Evolutionary conservation across 352 stramenopile genomes (phyloP), one percentile per base, ranked within the genome.

Genomic region (Phytophthora rubi): DNA sequence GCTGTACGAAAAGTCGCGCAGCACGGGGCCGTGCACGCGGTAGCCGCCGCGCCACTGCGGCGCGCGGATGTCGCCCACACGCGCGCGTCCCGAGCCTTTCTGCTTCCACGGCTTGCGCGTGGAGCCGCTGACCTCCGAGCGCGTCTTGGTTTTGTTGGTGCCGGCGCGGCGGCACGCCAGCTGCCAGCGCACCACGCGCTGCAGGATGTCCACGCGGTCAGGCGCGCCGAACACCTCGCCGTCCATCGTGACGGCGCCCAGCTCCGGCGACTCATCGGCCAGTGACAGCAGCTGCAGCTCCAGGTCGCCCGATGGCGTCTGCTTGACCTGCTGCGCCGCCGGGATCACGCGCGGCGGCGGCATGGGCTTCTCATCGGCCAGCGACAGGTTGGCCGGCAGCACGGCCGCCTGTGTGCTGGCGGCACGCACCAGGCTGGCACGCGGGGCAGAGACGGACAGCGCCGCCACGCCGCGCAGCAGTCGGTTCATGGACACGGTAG

Each of bases 101-200:
- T 97, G 89, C 80, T 91, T 91, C 86, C 88, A 95, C 15, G 86
- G 83, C 76, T 97, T 97, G 68, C 88, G 82, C 68, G 88, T 96
- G 23, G 89, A 97, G 37, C 89, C 88, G 77, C 88, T 95, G 10
- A 91, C 86, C 79, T 97, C 89, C 26, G 86, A 88, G 70, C 89
- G 89, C 59, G 88, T 92, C 83, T 97, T 97, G 70, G 87, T 91
- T 79, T 95, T 95, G 85, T 94, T 91, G 71, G 89, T 94, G 65
- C 88, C 89, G 44, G 88, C 85, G 54, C 89, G 88, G 67, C 86
- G 86, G 64, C 86, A 91, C 18, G 89, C 89, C 13, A 96, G 72
- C 73, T 97, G 88, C 89, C 89, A 97, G 70, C 88, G 85, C 73
- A 97, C 89, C 56, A 97, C 88, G 58, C 89, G 88, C 73, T 97